Percentiles rank a stretch among this genome's conserved stretches.
These are phyloP conservation scores for Venturia effusa DNA, from an alignment of 2,329 filamentous ascomycete genomes.

Conservation along the genomic window DNA sequence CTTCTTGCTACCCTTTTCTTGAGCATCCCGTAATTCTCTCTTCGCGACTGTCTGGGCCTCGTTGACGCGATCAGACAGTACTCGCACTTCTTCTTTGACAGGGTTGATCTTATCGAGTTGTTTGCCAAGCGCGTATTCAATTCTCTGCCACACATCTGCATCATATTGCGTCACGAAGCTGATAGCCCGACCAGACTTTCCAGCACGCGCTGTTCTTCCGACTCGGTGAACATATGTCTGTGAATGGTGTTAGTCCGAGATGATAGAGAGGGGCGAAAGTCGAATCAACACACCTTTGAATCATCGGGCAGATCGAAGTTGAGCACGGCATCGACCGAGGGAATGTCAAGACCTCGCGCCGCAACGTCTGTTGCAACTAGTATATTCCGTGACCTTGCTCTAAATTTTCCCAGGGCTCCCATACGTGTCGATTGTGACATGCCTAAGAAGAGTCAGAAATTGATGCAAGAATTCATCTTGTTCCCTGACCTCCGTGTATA, in stretches of 20 bases:
- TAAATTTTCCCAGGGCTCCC: slow-evolving; percentile 85
- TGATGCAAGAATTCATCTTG: no score
- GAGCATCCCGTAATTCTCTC: slow-evolving; percentile 68
- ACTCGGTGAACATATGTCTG: slow-evolving; percentile 79
- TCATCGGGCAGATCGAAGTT: slow-evolving; percentile 79
- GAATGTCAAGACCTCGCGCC: slow-evolving; percentile 84
- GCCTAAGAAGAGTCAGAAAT: background rate
- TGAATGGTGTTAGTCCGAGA: background rate
- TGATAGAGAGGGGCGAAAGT: no score
- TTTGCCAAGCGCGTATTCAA: slow-evolving; percentile 72
- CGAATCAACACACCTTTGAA: slow-evolving; percentile 42
- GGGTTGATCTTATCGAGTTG: slow-evolving; percentile 62
- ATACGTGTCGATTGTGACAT: slow-evolving; percentile 79
- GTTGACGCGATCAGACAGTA: slow-evolving; percentile 65
- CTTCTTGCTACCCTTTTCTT: slow-evolving; percentile 52
- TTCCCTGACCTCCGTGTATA: slow-evolving; percentile 61
- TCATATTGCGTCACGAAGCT: slow-evolving; percentile 82
- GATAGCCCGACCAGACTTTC: slow-evolving; percentile 72
- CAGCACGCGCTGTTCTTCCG: slow-evolving; percentile 76
- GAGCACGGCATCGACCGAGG: slow-evolving; percentile 76
- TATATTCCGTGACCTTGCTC: slow-evolving; percentile 67
- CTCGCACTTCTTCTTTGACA: slow-evolving; percentile 75
- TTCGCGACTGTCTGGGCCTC: slow-evolving; percentile 69
- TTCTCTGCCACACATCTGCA: slow-evolving; percentile 66
- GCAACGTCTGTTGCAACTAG: slow-evolving; percentile 92